Conservation (phyloP, 768 basidiomycete genomes). For the Lactifluus piperatus region DNA sequence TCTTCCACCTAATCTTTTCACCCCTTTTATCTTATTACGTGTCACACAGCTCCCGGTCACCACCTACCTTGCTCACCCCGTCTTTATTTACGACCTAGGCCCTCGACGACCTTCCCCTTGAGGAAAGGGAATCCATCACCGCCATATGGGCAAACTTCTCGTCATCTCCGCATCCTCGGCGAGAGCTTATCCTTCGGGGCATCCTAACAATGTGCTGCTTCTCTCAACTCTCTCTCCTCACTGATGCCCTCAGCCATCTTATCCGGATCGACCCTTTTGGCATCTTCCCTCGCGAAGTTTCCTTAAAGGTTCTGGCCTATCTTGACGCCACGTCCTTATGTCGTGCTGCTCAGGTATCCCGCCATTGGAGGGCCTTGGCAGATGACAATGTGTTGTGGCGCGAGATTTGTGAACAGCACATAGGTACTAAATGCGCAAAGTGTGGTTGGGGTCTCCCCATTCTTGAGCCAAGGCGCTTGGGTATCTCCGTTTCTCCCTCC, state of each 20-base stretch:
- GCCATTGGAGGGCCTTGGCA: constrained; percentile 77
- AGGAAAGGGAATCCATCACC: constrained; percentile 83
- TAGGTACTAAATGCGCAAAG: constrained; percentile 91
- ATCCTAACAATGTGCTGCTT: constrained; percentile 99
- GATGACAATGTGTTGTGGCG: constrained; percentile 96
- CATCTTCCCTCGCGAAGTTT: constrained; percentile 84
- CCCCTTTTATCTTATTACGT: constrained; percentile 6
- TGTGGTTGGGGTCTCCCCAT: constrained; percentile 97
- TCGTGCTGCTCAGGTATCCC: constrained; percentile 85
- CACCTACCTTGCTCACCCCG: neutral
- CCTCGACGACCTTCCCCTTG: constrained; percentile 77
- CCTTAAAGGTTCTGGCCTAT: constrained; percentile 75
- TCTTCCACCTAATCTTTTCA: neutral
- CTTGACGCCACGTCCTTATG: constrained; percentile 92
- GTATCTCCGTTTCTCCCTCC: constrained; percentile 33
- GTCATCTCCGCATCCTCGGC: constrained; percentile 81
- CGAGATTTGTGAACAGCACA: constrained; percentile 96
- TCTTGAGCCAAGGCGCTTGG: constrained; percentile 61
- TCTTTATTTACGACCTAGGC: constrained; percentile 41
- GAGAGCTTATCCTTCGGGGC: constrained; percentile 92
- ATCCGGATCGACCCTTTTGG: constrained; percentile 94
- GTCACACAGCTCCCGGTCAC: neutral
- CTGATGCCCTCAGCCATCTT: constrained; percentile 83
- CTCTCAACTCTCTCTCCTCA: constrained; percentile 92
- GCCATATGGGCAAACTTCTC: constrained; percentile 96